Evolutionary conservation across 176 grass and related monocot species (phyloP), one percentile per base, ranked within the genome.

Genomic region (Juncus inflexus): DNA sequence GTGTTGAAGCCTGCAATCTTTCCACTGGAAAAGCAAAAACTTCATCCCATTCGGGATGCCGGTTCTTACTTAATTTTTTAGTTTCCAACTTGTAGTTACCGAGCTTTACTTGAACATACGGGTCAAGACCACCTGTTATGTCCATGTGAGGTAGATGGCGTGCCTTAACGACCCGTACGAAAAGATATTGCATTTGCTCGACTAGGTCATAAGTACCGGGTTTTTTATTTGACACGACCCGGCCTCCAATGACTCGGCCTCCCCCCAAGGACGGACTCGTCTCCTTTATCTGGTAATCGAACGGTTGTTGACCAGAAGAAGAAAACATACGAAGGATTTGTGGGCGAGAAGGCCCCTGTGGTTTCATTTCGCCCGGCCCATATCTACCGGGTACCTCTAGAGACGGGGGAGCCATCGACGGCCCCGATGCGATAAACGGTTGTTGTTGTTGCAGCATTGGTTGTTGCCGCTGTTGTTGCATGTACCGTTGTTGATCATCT

Each of bases 131-230:
- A 14, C 94, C 94, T 0, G 88, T 92, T 50, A 92, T n/a, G 57
- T 92, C 94, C 88, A 79, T 89, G 73, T 70, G 19, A 2, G 85
- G 94, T 63, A 99, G 72, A 3, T 92, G 79, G 0, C 83, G 85
- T 11, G 94, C 94, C 83, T 99, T 99, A 42, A 99, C 94, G 35
- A 99, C 88, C 2, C 85, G 85, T 37, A 99, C 77, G 61, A 89
- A 99, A 40, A 99, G 89, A 74, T 86, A 90, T 37, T 92, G 77
- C 94, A 92, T 92, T 76, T 86, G 90, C 82, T 99, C 94, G 2
- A 99, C 94, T 35, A 99, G 80, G 72, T 99, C 89, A 10, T 84
- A 99, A 12, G 94, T 81, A 38, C 88, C 94, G 2, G 83, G 68
- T 77, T 89, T 99, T 40, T 92, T 81, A 9, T 67, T 58, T 6